Conservation (phyloP, 2,329 filamentous ascomycete genomes). For the Paecilomyces formosus region DNA sequence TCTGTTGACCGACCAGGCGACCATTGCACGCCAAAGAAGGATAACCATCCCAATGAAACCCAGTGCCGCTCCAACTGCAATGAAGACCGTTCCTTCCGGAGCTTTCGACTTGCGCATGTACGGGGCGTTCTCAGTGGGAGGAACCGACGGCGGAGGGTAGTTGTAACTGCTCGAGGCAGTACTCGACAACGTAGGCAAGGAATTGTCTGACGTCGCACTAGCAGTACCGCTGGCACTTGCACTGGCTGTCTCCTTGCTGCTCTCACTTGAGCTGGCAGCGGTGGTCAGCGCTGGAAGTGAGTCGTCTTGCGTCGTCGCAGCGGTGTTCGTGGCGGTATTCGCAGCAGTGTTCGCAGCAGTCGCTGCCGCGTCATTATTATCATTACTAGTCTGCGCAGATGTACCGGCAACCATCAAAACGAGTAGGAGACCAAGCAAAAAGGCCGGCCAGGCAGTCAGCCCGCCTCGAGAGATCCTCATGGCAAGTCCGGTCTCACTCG, state of each 20-base stretch:
- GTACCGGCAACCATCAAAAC: conserved; percentile 10
- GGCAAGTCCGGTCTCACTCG: not conserved
- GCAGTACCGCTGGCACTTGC: conserved; percentile 3
- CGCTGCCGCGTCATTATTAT: conserved; percentile 12
- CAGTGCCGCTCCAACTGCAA: conserved; percentile 81
- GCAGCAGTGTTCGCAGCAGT: conserved; percentile 9
- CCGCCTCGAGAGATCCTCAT: conserved; percentile 5
- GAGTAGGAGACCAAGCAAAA: conserved; percentile 11
- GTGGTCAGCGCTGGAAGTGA: conserved; percentile 9
- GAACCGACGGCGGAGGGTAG: conserved; percentile 68
- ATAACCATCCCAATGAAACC: conserved; percentile 76
- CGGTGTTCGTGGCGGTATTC: conserved; percentile 6
- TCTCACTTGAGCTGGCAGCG: conserved; percentile 11
- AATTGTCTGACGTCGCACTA: conserved; percentile 18
- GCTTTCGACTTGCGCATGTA: conserved; percentile 83
- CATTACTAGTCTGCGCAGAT: conserved; percentile 11
- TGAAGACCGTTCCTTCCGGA: conserved; percentile 93
- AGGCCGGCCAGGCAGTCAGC: conserved; percentile 4
- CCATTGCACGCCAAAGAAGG: conserved; percentile 77
- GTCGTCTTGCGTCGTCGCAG: conserved; percentile 13
- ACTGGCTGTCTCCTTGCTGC: not conserved
- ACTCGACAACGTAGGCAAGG: conserved; percentile 40
- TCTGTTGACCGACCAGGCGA: conserved; percentile 86
- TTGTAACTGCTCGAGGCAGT: conserved; percentile 50
- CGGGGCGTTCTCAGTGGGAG: conserved; percentile 74